phyloP scores from a whole-genome alignment of 805 yeast genomes.

The Candida railenensis region DNA sequence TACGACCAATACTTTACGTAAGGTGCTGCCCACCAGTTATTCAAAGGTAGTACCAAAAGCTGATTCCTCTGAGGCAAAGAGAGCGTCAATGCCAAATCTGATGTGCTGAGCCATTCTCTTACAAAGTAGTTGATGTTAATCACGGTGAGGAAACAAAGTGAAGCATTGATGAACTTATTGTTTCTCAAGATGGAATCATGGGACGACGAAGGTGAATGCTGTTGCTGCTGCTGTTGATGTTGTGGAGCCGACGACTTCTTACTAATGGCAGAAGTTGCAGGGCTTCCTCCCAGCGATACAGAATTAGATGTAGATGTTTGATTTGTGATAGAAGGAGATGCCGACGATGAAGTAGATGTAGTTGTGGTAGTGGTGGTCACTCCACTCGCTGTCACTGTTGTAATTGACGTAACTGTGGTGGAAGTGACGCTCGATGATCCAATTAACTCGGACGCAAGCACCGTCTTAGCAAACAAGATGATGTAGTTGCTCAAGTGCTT shows the following conservation, averaged over 20 bases:
- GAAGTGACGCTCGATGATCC: constrained; percentile 24
- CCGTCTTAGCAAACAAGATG: constrained; percentile 26
- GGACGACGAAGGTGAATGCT: background rate
- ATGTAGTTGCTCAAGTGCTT: constrained; percentile 15
- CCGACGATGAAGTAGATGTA: constrained; percentile 11
- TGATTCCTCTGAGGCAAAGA: background rate
- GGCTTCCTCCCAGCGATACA: background rate
- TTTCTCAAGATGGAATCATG: constrained; percentile 12
- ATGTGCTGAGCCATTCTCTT: constrained; percentile 6
- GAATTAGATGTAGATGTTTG: constrained; percentile 6
- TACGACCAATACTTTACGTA: background rate
- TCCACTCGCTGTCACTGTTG: background rate
- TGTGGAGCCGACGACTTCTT: background rate
- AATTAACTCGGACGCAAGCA: constrained; percentile 28
- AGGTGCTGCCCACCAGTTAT: background rate
- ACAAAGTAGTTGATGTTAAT: constrained; percentile 19
- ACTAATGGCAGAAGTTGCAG: no score
- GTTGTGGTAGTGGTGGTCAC: constrained; percentile 20
- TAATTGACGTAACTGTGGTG: background rate
- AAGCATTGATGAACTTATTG: constrained; percentile 16
- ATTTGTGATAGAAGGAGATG: constrained; percentile 12
- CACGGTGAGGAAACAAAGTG: constrained; percentile 20
- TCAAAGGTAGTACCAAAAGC: background rate
- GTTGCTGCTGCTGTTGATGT: background rate
- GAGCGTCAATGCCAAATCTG: constrained; percentile 3